phyloP scores from a whole-genome alignment of 495 filamentous ascomycete genomes.

The Penicillium coffeae region DNA sequence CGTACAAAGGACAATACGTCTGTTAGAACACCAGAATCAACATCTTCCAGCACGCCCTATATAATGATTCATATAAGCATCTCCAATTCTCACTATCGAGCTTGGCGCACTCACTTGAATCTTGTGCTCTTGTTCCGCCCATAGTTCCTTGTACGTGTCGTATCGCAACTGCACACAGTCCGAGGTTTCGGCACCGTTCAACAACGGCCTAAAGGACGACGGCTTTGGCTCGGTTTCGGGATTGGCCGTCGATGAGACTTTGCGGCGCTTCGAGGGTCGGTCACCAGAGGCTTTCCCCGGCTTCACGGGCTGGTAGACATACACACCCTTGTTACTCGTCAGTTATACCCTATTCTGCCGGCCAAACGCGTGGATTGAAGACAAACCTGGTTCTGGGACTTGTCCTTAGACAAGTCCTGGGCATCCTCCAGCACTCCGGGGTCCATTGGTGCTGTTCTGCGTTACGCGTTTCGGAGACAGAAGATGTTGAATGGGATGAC shows the following conservation, averaged over 20 bases:
- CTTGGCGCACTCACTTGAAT: constrained; percentile 54
- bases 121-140: constrained; percentile 62
- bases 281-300: constrained; percentile 29
- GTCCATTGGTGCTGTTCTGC: constrained; percentile 23
- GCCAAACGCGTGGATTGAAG: neutral
- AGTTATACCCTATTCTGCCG: constrained; percentile 2
- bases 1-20: constrained; percentile 65
- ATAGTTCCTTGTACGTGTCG: constrained; percentile 60
- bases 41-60: constrained; percentile 37
- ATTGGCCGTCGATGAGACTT: constrained; percentile 34
- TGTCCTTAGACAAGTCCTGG: constrained; percentile 24
- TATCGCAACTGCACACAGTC: constrained; percentile 52
- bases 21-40: constrained; percentile 55
- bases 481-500: constrained; percentile 4
- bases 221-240: constrained; percentile 9
- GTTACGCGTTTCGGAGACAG: constrained; percentile 9
- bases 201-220: constrained; percentile 54
- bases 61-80: constrained; percentile 10
- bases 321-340: constrained; percentile 54
- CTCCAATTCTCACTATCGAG: neutral
- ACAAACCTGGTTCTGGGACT: constrained; percentile 47
- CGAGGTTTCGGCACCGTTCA: constrained; percentile 57
- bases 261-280: constrained; percentile 64
- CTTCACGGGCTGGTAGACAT: constrained; percentile 60
- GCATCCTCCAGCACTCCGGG: constrained; percentile 26